Evolutionary conservation across 129 eudicot genomes (phyloP), one percentile per base, ranked within the genome.

Genomic region (Flaveria ramosissima): DNA sequence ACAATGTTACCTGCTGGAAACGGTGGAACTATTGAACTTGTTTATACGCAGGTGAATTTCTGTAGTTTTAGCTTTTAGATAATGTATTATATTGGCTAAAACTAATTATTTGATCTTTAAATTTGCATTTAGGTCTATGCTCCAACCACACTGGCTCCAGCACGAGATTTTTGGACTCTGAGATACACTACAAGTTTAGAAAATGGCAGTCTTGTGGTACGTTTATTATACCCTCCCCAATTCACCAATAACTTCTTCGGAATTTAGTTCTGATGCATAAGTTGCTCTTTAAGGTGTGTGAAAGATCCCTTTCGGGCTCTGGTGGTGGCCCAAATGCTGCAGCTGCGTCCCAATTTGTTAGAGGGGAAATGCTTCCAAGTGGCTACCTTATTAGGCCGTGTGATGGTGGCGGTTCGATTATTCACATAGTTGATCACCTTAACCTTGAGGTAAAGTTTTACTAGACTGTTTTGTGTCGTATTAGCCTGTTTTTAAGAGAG

Each of bases 401-500:
- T 84, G 98, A 94, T 60, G 98, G 98, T 63, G 98, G 98, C 17
- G 98, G 98, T n/a, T 94, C 98, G 4, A 94, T 94, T 5, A 84
- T 94, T 68, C 98, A 94, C 81, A 91, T 94, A 63, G 98, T 94
- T 71, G 98, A 93, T 74, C 98, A 93, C 84, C 86, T 93, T 52
- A 90, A 90, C 84, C 92, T 93, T 10, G 89, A 88, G 97, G 96
- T 89, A 56, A 67, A 57, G 39, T n/a, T n/a, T n/a, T n/a, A 63
- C 12, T 14, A 8, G 71, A 9, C 19, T 39, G 36, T 66, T 46
- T 71, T 75, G 65, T 74, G 72, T 51, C 24, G n/a, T 19, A n/a
- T 61, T 17, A 12, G 43, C 45, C 27, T 7, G 4, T 4, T 36
- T 79, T 53, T 59, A 45, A 12, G 62, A 12, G 62, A 9, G 12